Conservation (phyloP, 169 alveolate genomes). For the Amoebophrya sp. region DNA sequence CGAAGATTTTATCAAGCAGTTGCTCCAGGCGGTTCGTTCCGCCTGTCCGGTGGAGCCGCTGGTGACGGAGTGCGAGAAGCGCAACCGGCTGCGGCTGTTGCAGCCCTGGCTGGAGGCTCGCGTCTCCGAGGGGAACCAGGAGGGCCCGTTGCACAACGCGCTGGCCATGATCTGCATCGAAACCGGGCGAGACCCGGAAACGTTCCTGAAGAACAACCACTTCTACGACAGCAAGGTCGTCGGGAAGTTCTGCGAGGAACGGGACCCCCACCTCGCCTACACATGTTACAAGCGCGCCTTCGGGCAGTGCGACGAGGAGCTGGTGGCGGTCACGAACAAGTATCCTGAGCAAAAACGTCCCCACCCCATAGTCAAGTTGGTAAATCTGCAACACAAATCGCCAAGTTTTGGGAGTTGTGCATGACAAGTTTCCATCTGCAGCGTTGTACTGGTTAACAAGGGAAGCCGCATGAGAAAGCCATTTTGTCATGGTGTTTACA, state of each 20-base stretch:
- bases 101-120: slow-evolving; percentile 96
- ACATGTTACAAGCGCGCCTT: slow-evolving; percentile 95
- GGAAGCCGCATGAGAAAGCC: too few relatives aligned
- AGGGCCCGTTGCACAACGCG: slow-evolving; percentile 93
- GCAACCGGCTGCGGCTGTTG: slow-evolving; percentile 90
- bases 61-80: slow-evolving; percentile 93
- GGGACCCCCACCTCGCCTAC: slow-evolving; percentile 98
- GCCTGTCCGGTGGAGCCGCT: slow-evolving; percentile 90
- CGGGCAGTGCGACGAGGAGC: slow-evolving; percentile 95
- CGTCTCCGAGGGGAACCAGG: slow-evolving; percentile 92
- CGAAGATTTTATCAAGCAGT: slow-evolving; percentile 87
- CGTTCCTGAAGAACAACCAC: slow-evolving; percentile 90
- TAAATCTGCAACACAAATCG: too few relatives aligned
- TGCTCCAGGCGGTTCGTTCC: slow-evolving; percentile 84
- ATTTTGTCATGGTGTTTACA: too few relatives aligned
- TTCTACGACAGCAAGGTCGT: slow-evolving; percentile 91
- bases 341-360: too few relatives aligned
- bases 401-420: too few relatives aligned
- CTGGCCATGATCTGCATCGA: slow-evolving; percentile 97
- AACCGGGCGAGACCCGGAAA: slow-evolving; percentile 77
- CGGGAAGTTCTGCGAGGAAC: slow-evolving; percentile 94
- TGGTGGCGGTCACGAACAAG: slow-evolving; percentile 83
- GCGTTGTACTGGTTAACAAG: too few relatives aligned
- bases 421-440: too few relatives aligned
- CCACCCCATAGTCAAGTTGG: too few relatives aligned